Conservation (phyloP, 2,329 filamentous ascomycete genomes). For the Ceratocystis colombiana region DNA sequence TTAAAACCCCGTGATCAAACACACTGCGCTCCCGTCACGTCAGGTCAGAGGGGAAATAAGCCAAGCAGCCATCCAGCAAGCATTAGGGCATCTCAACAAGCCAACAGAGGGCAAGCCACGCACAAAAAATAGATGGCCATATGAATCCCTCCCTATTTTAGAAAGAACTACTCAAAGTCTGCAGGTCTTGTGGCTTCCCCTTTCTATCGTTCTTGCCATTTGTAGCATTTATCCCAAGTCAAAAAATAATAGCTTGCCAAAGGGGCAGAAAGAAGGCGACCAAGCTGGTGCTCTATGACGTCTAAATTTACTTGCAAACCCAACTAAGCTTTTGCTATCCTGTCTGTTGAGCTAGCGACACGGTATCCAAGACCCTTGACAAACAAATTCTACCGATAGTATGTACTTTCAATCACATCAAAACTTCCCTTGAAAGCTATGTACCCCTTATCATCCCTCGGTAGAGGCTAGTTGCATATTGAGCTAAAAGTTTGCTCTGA, state of each 20-base stretch:
- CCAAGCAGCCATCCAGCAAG: not conserved
- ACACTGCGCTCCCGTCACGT: not conserved
- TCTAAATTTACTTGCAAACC: not conserved
- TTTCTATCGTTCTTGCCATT: too few relatives aligned
- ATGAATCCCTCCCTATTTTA: too few relatives aligned
- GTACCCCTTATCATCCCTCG: constrained; percentile 2
- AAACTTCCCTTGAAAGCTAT: not conserved
- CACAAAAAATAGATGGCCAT: not conserved
- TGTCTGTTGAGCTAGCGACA: constrained; percentile 6
- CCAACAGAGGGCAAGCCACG: not conserved
- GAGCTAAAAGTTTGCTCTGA: constrained; percentile 12
- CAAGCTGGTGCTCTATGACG: not conserved
- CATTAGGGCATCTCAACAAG: constrained; percentile 1
- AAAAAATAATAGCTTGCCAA: not conserved
- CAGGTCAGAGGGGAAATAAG: not conserved
- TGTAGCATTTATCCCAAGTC: not conserved
- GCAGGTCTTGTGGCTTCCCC: too few relatives aligned
- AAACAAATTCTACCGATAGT: not conserved
- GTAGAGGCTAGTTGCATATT: not conserved
- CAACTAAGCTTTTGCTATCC: constrained; percentile 5
- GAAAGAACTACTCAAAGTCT: too few relatives aligned
- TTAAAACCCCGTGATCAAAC: constrained; percentile 15
- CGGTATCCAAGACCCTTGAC: constrained; percentile 7
- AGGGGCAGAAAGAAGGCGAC: not conserved
- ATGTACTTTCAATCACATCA: not conserved